A percentile compares a stretch with the other conserved stretches of the same genome.
phyloP scores from a whole-genome alignment of 805 yeast species.

The Hanseniaspora hatyaiensis region DNA sequence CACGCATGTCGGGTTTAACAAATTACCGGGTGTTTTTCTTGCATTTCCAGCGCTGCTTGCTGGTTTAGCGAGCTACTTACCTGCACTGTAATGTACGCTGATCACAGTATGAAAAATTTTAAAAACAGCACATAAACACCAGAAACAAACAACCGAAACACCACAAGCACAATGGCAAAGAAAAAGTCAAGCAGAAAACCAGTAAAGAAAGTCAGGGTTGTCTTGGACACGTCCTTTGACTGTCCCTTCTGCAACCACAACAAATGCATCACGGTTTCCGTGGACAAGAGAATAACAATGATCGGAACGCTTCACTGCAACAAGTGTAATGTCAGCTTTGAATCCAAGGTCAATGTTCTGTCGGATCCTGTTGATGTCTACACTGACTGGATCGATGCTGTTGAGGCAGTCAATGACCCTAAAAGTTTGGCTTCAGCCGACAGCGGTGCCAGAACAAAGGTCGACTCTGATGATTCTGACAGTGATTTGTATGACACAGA shows the following conservation, averaged over 20 bases:
- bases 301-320: constrained; percentile 81
- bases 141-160: too few species aligned
- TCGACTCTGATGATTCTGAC: constrained; percentile 22
- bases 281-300: constrained; percentile 67
- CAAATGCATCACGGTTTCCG: constrained; percentile 71
- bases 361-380: constrained; percentile 90
- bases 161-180: constrained; percentile 43
- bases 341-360: constrained; percentile 62
- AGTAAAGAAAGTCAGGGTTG: constrained; percentile 62
- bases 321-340: constrained; percentile 88
- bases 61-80: too few species aligned
- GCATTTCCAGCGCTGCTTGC: too few species aligned
- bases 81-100: too few species aligned
- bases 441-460: constrained; percentile 20
- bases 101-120: too few species aligned
- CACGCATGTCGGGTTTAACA: too few species aligned
- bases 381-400: constrained; percentile 97
- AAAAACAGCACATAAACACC: too few species aligned
- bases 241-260: constrained; percentile 95
- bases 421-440: constrained; percentile 25
- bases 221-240: constrained; percentile 68
- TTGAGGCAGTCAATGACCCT: constrained; percentile 47
- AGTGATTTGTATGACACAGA: constrained; percentile 31
- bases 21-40: too few species aligned
- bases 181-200: constrained; percentile 76